Evolutionary conservation across 305 asterid species (phyloP), one percentile per base, ranked within the genome.

Genomic region (Fraxinus latifolia): DNA sequence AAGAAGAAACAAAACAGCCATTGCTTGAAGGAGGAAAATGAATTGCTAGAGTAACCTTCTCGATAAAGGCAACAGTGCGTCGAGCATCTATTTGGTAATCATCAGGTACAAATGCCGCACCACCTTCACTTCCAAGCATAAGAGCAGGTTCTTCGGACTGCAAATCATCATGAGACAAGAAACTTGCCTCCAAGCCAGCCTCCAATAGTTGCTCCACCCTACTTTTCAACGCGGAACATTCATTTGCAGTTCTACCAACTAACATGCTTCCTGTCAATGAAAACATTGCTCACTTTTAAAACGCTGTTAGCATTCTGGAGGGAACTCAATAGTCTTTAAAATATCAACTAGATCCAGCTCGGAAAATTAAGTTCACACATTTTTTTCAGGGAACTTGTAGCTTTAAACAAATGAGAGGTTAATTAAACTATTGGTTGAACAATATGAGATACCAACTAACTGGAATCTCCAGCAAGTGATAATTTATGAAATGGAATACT

Each of bases 51-150:
- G 72, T 70, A 83, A 95, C 98, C 97, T 93, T 89, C 86, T 89
- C 93, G 58, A 95, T 86, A 81, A 88, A 93, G 68, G 91, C 92
- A 85, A 91, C 97, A 70, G 97, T 85, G 47, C 84, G 85, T n/a
- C 87, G 89, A 78, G 98, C 98, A 85, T 92, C 97, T 77, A 95
- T 44, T 81, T 95, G 97, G 87, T 82, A 91, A 85, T 95, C 99
- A 86, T 92, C 97, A 0, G 95, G 94, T 84, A 90, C 85, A 89
- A 90, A 93, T 62, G 93, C 98, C 21, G 97, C 98, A 74, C 93
- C 93, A 0, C 89, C 84, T 79, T 87, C 97, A 84, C 85, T 84
- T 65, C 91, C 97, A 89, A 92, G 89, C 87, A 85, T 80, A 70
- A 95, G 93, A 73, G 91, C 91, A 44, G 98, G 97, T 84, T 95